Evolutionary conservation across 2,329 filamentous ascomycete genomes (phyloP), one percentile per base, ranked within the genome.

Genomic region (Colletotrichum abscissum): DNA sequence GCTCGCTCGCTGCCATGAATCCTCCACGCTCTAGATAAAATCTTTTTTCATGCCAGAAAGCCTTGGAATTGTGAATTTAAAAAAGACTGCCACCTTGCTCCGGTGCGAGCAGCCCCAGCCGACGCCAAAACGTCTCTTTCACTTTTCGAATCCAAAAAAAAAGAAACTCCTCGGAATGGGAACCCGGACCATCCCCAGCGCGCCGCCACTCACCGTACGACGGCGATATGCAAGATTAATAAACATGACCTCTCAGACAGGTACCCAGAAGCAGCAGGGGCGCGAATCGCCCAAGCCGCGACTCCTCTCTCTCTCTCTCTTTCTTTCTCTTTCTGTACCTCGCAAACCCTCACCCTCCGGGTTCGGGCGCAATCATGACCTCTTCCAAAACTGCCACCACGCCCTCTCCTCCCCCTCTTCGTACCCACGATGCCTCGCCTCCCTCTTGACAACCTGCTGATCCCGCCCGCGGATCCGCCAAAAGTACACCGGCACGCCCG

Each of bases 401-500:
- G 83, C 81, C 71, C 78, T 80, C 65, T 79, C 81, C 9, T 77
- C 68, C 42, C 63, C 38, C 9, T 49, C 67, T 78, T 16, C 76
- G 28, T 59, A n/a, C 12, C 38, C 14, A 19, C 19, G 24, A 54
- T 49, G 72, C 52, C 73, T 54, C 59, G 74, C 76, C 75, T 86
- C 85, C 72, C 85, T 83, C 78, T 86, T 86, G 11, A 82, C 80
- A 30, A 86, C 81, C 76, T 85, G 82, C 76, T 85, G 82, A 78
- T 93, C 90, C 59, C 91, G 87, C 26, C 92, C 88, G 63, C 91
- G 90, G 59, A 98, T 92, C 76, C 95, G 90, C 91, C 93, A 97
- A 81, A 94, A 97, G 83, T 96, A 99, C 33, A 98, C 90, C 0
- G 95, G 94, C 49, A 98, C 86, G 1, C 97, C 97, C 0, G 91